These are phyloP conservation scores for Tricholoma matsutake DNA, from an alignment of 768 basidiomycete genomes.

Conservation along the genomic window DNA sequence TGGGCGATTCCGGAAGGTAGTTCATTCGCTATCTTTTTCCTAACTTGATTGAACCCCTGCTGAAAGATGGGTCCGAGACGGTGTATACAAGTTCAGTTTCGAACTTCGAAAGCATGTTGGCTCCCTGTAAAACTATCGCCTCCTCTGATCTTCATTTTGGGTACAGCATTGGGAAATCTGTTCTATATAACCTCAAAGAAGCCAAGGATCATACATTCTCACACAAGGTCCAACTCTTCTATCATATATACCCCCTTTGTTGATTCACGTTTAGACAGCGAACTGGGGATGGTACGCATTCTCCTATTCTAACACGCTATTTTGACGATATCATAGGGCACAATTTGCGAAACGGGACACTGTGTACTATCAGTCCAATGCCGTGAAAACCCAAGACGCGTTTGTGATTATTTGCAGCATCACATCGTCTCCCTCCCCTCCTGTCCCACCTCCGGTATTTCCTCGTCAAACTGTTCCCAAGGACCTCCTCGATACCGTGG, in stretches of 20 bases:
- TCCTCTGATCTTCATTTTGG: conserved; percentile 20
- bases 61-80: conserved; percentile 78
- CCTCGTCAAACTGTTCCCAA: conserved; percentile 60
- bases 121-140: background rate
- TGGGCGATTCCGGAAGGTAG: conserved; percentile 54
- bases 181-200: conserved; percentile 66
- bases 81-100: conserved; percentile 82
- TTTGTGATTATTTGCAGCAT: conserved; percentile 80
- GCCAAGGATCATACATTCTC: conserved; percentile 82
- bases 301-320: background rate
- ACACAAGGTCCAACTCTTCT: conserved; percentile 38
- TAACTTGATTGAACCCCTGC: background rate
- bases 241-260: background rate
- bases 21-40: conserved; percentile 10
- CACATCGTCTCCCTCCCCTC: conserved; percentile 56
- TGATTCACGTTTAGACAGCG: conserved; percentile 49
- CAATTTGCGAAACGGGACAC: conserved; percentile 76
- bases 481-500: conserved; percentile 66
- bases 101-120: conserved; percentile 63
- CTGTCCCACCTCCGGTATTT: conserved; percentile 40
- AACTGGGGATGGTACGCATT: conserved; percentile 80
- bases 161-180: conserved; percentile 39
- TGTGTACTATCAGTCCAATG: conserved; percentile 56
- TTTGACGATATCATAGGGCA: conserved; percentile 45
- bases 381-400: conserved; percentile 57